Percentiles rank a stretch among this genome's conserved stretches.
phyloP scores from a whole-genome alignment of 2,329 filamentous ascomycete species.

The Diaporthe sp. region DNA sequence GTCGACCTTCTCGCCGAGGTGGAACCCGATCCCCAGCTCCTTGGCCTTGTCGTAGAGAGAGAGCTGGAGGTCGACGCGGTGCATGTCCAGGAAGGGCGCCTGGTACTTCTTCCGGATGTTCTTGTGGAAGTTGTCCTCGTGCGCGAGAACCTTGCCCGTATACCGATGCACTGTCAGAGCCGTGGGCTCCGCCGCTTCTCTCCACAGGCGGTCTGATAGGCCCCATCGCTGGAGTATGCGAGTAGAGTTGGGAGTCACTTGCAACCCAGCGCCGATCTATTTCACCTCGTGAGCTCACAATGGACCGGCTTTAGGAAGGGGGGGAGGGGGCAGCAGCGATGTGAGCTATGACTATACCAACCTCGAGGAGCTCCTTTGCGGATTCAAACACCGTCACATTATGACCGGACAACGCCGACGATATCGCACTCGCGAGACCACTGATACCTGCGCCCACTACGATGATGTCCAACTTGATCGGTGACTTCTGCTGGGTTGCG shows the following conservation, averaged over 20 bases:
- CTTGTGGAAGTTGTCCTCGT: slow-evolving; percentile 47
- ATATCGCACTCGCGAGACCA: slow-evolving; percentile 41
- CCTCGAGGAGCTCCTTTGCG: slow-evolving; percentile 42
- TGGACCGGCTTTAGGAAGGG: no score
- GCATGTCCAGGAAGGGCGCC: slow-evolving; percentile 56
- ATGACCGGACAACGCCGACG: slow-evolving; percentile 39
- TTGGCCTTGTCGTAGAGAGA: slow-evolving; percentile 65
- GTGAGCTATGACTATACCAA: background rate
- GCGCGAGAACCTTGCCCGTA: slow-evolving; percentile 48
- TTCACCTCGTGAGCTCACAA: background rate
- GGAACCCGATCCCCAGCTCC: slow-evolving; percentile 66
- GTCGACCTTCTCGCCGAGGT: slow-evolving; percentile 62
- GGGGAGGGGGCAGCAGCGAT: no score
- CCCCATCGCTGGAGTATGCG: slow-evolving; percentile 48
- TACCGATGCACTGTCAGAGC: slow-evolving; percentile 49
- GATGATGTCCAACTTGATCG: slow-evolving; percentile 38
- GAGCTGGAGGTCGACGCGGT: slow-evolving; percentile 73
- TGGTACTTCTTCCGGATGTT: slow-evolving; percentile 47
- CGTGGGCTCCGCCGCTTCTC: slow-evolving; percentile 45
- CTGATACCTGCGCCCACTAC: slow-evolving; percentile 41
- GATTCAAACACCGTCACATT: slow-evolving; percentile 43
- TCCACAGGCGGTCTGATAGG: slow-evolving; percentile 43
- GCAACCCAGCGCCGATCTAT: slow-evolving; percentile 47
- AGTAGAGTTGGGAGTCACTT: slow-evolving; percentile 50
- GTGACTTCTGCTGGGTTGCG: slow-evolving; percentile 30